Conservation (phyloP, 805 yeast genomes). For the Maudiozyma turicensis region DNA sequence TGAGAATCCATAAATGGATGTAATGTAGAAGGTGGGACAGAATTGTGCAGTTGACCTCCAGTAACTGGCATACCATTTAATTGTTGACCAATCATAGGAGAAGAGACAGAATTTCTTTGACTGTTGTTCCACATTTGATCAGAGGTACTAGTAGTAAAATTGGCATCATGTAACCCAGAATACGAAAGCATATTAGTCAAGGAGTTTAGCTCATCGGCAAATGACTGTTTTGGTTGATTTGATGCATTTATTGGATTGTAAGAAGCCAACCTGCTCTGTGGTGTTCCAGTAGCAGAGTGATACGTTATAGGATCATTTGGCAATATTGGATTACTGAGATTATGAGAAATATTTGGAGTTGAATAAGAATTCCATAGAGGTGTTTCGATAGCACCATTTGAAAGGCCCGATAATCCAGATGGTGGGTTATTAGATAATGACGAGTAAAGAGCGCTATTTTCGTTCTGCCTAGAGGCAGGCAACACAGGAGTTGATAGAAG, state of each 20-base stretch:
- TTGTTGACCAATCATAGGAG: background rate
- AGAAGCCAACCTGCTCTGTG: constrained; percentile 1
- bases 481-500: background rate
- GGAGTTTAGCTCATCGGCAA: constrained; percentile 20
- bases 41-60: background rate
- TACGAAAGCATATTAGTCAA: constrained; percentile 21
- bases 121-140: constrained; percentile 13
- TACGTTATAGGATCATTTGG: background rate
- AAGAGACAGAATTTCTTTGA: constrained; percentile 1
- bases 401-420: background rate
- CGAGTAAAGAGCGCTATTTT: background rate
- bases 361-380: constrained; percentile 3
- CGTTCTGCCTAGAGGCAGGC: background rate
- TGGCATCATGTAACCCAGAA: constrained; percentile 14
- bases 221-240: constrained; percentile 10
- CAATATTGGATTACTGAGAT: background rate
- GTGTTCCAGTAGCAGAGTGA: background rate
- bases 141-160: constrained; percentile 2
- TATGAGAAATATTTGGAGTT: background rate
- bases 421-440: background rate
- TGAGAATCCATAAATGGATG: background rate
- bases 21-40: constrained; percentile 1
- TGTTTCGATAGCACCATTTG: background rate
- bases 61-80: background rate
- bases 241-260: background rate